Evolutionary conservation across 768 basidiomycete genomes (phyloP), one percentile per base, ranked within the genome.

Genomic region (Gloeophyllum trabeum): DNA sequence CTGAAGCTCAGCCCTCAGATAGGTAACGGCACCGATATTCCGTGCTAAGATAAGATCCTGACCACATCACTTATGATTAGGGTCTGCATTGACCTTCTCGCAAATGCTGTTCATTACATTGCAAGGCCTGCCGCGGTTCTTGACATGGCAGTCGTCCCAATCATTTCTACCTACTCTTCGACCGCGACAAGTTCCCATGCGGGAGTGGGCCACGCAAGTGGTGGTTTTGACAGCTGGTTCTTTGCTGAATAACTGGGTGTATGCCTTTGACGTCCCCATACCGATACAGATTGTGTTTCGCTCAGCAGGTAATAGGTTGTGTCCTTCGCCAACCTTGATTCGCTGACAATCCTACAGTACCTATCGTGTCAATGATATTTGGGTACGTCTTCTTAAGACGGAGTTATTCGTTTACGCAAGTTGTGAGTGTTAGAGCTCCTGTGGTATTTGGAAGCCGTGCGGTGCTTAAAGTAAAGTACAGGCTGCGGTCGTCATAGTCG

Each of bases 231-330:
- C 77, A 3, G 65, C 71, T 10, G 75, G 81, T 25, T 79, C 80
- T 13, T 57, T 89, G 40, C 55, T 92, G 50, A 89, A 89, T 56
- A 90, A 88, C 56, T 81, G 77, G 75, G 84, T 80, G 1, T 88
- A 80, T 53, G 79, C 78, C 1, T 85, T 75, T 55, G 64, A 78
- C 38, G 80, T 90, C 0, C 87, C 86, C 3, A 63, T 89, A 36
- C 76, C 84, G 1, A 61, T 92, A 3, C 75, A 87, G 49, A 90
- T 92, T 49, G 78, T 92, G 21, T 87, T 90, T 57, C 76, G 89
- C 26, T 88, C 85, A 40, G 86, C 83, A 30, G 86, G 87, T 80
- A 37, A 10, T 10, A 37, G 13, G 10, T 37, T 7, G 10, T 10
- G 13, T 26, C 24, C 24, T 19, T 18, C 24, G 25, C 38, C 41